Conservation (phyloP, 2,329 filamentous ascomycete species). For the Calonectria pauciramosa region DNA sequence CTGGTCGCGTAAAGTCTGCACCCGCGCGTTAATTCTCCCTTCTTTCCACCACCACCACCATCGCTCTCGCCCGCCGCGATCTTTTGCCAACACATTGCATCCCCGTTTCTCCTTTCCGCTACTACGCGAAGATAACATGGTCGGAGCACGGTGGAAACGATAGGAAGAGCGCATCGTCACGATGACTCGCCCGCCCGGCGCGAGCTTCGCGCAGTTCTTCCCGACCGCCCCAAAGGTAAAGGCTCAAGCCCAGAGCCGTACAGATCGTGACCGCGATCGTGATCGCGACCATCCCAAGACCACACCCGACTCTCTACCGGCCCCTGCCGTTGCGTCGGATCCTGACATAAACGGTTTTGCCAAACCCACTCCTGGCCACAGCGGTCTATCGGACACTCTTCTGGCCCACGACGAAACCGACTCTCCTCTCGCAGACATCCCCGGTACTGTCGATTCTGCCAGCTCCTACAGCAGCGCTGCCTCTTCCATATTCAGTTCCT, state of each 20-base stretch:
- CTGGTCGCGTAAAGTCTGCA: constrained; percentile 57
- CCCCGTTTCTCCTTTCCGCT: constrained; percentile 25
- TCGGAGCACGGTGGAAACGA: constrained; percentile 66
- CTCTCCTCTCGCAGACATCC: constrained; percentile 73
- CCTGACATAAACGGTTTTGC: constrained; percentile 42
- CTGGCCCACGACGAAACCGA: constrained; percentile 67
- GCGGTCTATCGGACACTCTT: constrained; percentile 45
- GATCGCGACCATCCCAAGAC: constrained; percentile 49
- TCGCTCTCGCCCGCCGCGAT: constrained; percentile 22
- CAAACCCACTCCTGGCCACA: constrained; percentile 35
- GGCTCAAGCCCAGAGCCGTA: constrained; percentile 54
- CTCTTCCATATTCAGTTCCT: constrained; percentile 78
- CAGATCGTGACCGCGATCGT: constrained; percentile 51
- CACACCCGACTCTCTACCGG: constrained; percentile 41
- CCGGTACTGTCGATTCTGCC: constrained; percentile 79
- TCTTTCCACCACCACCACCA: constrained; percentile 26
- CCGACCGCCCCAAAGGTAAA: constrained; percentile 80
- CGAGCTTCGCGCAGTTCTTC: constrained; percentile 90
- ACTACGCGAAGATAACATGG: constrained; percentile 66
- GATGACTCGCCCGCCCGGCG: constrained; percentile 84
- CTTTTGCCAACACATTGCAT: constrained; percentile 9
- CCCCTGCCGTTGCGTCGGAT: constrained; percentile 40
- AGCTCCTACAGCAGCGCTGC: constrained; percentile 79
- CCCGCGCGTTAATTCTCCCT: constrained; percentile 41
- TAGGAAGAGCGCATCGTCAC: constrained; percentile 67